phyloP scores from a whole-genome alignment of 441 rosid genomes.

The Gossypium laxum region DNA sequence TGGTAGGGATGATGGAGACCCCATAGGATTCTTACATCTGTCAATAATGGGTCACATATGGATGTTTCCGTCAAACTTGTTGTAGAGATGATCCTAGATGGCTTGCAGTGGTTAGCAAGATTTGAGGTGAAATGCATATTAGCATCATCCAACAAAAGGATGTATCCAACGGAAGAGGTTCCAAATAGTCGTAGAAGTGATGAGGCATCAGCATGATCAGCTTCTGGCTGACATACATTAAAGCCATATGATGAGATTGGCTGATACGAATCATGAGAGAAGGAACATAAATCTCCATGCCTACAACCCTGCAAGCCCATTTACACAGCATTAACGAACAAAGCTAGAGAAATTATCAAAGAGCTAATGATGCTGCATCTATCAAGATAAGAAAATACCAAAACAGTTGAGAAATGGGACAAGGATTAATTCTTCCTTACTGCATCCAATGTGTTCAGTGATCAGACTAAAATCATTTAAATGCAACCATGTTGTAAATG shows the following conservation, averaged over 20 bases:
- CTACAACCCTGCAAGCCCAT: constrained; percentile 69
- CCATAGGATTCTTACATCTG: constrained; percentile 50
- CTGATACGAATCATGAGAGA: constrained; percentile 47
- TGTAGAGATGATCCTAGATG: constrained; percentile 52
- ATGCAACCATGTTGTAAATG: neutral
- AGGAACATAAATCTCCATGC: constrained; percentile 58
- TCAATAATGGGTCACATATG: constrained; percentile 31
- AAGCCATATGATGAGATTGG: constrained; percentile 21
- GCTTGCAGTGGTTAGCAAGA: constrained; percentile 41
- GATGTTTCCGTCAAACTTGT: constrained; percentile 40
- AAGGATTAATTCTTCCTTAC: neutral
- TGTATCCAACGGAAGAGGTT: constrained; percentile 33
- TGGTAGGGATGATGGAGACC: constrained; percentile 55
- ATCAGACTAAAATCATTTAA: neutral
- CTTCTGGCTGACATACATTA: constrained; percentile 49
- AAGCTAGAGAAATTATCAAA: neutral
- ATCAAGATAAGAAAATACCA: neutral
- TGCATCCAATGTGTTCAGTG: neutral
- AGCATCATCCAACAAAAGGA: constrained; percentile 66
- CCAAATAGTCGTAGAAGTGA: constrained; percentile 47
- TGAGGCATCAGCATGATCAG: constrained; percentile 31
- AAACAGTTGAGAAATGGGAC: neutral
- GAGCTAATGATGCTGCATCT: neutral
- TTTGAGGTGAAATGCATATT: constrained; percentile 52
- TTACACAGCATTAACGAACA: neutral